Conservation (phyloP, 352 stramenopile genomes). For the Phytophthora litchii region DNA sequence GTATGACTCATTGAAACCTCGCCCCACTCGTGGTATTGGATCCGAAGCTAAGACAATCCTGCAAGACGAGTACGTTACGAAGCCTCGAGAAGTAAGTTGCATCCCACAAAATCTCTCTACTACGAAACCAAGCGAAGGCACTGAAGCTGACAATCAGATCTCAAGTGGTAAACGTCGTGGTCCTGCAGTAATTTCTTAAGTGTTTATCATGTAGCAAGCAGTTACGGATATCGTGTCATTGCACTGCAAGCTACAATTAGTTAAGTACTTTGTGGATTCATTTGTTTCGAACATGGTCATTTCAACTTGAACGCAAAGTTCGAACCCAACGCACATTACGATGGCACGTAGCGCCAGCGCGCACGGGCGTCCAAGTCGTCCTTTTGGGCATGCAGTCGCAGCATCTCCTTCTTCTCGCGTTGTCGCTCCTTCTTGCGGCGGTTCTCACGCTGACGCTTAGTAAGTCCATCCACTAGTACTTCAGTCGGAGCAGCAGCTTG, state of each 20-base stretch:
- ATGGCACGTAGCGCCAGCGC: slow-evolving; percentile 73
- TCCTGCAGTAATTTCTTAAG: slow-evolving; percentile 54
- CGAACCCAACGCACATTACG: slow-evolving; percentile 24
- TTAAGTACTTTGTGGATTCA: slow-evolving; percentile 25
- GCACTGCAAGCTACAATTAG: slow-evolving; percentile 18
- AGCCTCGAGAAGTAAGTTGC: slow-evolving; percentile 61
- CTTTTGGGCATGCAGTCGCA: slow-evolving; percentile 70
- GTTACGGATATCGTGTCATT: slow-evolving; percentile 11
- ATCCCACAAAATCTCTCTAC: slow-evolving; percentile 44
- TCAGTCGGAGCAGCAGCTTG: slow-evolving; percentile 18
- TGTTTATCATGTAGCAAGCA: slow-evolving; percentile 70
- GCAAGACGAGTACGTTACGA: slow-evolving; percentile 74
- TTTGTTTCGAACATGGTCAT: slow-evolving; percentile 12
- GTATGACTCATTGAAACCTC: slow-evolving; percentile 39
- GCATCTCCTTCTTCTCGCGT: slow-evolving; percentile 75
- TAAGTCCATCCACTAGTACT: slow-evolving; percentile 55
- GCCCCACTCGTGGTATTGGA: slow-evolving; percentile 40
- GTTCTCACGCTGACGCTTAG: slow-evolving; percentile 81
- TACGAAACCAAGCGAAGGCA: slow-evolving; percentile 10
- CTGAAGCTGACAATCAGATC: slow-evolving; percentile 13
- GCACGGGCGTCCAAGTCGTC: slow-evolving; percentile 71
- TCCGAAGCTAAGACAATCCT: slow-evolving; percentile 56
- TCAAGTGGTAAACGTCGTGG: slow-evolving; percentile 52
- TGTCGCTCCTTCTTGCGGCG: slow-evolving; percentile 81
- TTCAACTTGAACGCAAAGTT: slow-evolving; percentile 2